These are phyloP conservation scores for Flaveria robusta DNA, from an alignment of 129 eudicot genomes.

Conservation along the genomic window DNA sequence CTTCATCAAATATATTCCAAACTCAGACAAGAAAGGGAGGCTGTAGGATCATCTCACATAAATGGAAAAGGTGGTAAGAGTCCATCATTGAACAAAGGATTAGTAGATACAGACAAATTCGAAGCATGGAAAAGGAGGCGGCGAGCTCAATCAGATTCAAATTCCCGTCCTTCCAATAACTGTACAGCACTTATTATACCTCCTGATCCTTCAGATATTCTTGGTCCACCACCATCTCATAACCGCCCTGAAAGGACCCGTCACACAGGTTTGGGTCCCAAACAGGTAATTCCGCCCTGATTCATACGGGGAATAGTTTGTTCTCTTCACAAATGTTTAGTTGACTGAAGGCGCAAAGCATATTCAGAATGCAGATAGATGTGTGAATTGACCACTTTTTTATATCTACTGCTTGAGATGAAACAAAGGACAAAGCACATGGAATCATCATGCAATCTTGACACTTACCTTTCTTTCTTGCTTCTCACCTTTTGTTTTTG, in stretches of 20 bases:
- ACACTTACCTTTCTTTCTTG: too few relatives aligned
- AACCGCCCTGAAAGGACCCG: too few relatives aligned
- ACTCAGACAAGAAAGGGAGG: constrained; percentile 73
- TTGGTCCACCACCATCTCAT: constrained; percentile 74
- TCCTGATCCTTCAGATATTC: constrained; percentile 71
- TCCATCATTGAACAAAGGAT: constrained; percentile 38
- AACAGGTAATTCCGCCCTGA: constrained; percentile 1
- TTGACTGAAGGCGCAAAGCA: constrained; percentile 7
- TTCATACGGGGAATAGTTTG: not conserved
- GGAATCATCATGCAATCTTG: too few relatives aligned
- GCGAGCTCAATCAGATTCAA: constrained; percentile 60
- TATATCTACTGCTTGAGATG: not conserved
- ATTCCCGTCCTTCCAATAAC: constrained; percentile 47
- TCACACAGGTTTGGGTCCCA: not conserved
- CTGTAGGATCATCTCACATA: constrained; percentile 64
- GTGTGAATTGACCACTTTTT: not conserved
- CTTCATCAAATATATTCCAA: constrained; percentile 80
- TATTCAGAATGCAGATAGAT: not conserved
- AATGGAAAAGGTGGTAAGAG: constrained; percentile 45
- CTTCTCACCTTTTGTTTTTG: too few relatives aligned
- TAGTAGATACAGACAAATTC: constrained; percentile 67
- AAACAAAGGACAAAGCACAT: constrained; percentile 1
- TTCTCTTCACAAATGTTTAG: not conserved
- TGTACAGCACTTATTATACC: constrained; percentile 31
- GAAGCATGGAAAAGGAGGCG: constrained; percentile 90